Conservation (phyloP, 805 yeast species). For the Millerago galiae region DNA sequence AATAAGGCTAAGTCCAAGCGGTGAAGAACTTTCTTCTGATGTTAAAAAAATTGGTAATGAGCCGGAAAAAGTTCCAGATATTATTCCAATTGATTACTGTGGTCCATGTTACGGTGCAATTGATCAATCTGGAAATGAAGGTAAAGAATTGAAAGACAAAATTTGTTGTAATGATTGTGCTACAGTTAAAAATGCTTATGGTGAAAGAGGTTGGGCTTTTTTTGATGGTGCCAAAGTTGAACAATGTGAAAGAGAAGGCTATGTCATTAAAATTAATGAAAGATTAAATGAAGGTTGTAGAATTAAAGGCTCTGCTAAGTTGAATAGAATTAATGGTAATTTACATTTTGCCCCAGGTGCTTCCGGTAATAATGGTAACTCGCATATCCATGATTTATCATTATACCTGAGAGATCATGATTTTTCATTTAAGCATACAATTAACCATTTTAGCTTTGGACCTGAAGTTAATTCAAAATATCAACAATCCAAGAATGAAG, state of each 20-base stretch:
- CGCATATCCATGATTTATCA: constrained; percentile 82
- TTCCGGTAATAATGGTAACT: constrained; percentile 48
- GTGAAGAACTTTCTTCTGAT: constrained; percentile 38
- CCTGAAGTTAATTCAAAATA: constrained; percentile 34
- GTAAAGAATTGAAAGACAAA: constrained; percentile 31
- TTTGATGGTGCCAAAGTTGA: constrained; percentile 80
- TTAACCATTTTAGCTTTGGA: constrained; percentile 84
- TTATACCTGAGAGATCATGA: constrained; percentile 50
- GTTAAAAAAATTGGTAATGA: constrained; percentile 37
- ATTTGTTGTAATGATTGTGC: constrained; percentile 83
- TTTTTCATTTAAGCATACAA: constrained; percentile 69
- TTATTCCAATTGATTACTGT: constrained; percentile 47
- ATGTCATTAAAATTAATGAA: constrained; percentile 53
- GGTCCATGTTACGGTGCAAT: constrained; percentile 89
- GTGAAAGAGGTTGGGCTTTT: constrained; percentile 77
- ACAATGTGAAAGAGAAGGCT: constrained; percentile 89
- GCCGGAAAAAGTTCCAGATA: constrained; percentile 14
- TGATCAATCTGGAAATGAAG: constrained; percentile 46
- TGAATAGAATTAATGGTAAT: constrained; percentile 85
- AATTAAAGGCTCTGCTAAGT: constrained; percentile 67
- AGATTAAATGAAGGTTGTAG: constrained; percentile 83
- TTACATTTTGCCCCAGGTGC: constrained; percentile 96
- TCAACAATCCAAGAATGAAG: constrained; percentile 19
- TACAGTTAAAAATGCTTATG: constrained; percentile 75
- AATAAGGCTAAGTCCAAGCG: constrained; percentile 52